Evolutionary conservation across 352 stramenopile species (phyloP).

Genomic region (Pythium oligandrum): DNA sequence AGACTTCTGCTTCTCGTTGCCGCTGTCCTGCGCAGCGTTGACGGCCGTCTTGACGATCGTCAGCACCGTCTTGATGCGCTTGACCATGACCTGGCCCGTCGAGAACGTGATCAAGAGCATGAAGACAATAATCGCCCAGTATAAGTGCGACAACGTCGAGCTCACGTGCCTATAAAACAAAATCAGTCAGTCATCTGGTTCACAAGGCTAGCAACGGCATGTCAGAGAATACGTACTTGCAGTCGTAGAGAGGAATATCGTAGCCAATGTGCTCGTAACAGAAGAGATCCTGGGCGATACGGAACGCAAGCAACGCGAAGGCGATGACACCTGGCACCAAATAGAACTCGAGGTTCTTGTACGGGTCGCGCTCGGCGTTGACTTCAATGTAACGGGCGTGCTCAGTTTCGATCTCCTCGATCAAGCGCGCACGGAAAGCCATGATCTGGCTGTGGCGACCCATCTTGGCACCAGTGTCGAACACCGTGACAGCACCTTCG

Average conservation of each 20-base stretch:
- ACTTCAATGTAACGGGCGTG: conserved; percentile 90
- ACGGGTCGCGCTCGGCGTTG: conserved; percentile 95
- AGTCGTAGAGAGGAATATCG: conserved; percentile 86
- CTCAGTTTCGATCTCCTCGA: conserved; percentile 88
- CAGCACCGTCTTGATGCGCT: conserved; percentile 71
- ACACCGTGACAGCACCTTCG: conserved; percentile 82
- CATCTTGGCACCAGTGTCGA: conserved; percentile 95
- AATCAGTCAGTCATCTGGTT: neutral
- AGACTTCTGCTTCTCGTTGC: conserved; percentile 46
- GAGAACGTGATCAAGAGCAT: conserved; percentile 83
- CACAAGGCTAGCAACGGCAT: conserved; percentile 1
- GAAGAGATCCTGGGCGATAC: conserved; percentile 79
- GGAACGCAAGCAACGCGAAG: conserved; percentile 84
- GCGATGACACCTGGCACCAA: conserved; percentile 90
- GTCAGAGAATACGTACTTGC: conserved; percentile 71
- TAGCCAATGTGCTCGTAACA: conserved; percentile 85
- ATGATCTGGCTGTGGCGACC: conserved; percentile 89
- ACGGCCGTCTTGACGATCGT: conserved; percentile 64
- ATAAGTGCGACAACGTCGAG: conserved; percentile 78
- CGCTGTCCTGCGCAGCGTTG: conserved; percentile 38
- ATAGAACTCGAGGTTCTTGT: conserved; percentile 93
- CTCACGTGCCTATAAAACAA: conserved; percentile 65
- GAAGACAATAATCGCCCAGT: conserved; percentile 86
- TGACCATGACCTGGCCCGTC: conserved; percentile 83
- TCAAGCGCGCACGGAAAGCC: conserved; percentile 76